These are phyloP conservation scores for Sisymbrium altissimum DNA, from an alignment of 345 rosid genomes.

Conservation along the genomic window DNA sequence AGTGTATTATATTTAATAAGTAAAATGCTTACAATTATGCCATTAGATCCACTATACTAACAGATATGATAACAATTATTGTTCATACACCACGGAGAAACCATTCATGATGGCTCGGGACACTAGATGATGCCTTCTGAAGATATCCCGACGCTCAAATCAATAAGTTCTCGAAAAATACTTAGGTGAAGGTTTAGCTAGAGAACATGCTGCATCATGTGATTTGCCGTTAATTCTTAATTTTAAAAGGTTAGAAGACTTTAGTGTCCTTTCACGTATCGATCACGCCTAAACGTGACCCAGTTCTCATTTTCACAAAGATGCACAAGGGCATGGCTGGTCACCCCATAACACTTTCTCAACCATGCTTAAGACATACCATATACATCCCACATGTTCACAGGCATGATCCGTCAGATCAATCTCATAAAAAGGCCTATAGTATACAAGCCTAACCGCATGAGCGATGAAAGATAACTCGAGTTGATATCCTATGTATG, in stretches of 20 bases:
- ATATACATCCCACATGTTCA: too few species aligned
- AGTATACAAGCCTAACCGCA: too few species aligned
- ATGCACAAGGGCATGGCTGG: too few species aligned
- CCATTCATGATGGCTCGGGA: not conserved
- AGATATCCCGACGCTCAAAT: not conserved
- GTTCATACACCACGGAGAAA: not conserved
- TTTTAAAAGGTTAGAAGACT: not conserved
- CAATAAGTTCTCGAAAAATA: not conserved
- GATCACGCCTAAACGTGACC: too few species aligned
- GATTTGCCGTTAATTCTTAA: not conserved
- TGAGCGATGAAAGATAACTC: too few species aligned
- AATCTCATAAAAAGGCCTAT: too few species aligned
- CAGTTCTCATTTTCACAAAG: too few species aligned
- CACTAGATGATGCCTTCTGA: not conserved
- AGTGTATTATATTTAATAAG: not conserved
- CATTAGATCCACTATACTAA: not conserved
- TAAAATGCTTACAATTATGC: not conserved
- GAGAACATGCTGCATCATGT: not conserved
- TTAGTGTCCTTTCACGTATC: too few species aligned
- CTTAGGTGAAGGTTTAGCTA: not conserved
- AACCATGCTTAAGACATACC: too few species aligned
- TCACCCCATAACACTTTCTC: too few species aligned
- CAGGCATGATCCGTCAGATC: too few species aligned
- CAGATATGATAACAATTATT: not conserved
- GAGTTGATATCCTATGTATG: too few species aligned